These are phyloP conservation scores for Cutaneotrichosporon spelunceum DNA, from an alignment of 1,284 basidiomycete species.

Conservation along the genomic window DNA sequence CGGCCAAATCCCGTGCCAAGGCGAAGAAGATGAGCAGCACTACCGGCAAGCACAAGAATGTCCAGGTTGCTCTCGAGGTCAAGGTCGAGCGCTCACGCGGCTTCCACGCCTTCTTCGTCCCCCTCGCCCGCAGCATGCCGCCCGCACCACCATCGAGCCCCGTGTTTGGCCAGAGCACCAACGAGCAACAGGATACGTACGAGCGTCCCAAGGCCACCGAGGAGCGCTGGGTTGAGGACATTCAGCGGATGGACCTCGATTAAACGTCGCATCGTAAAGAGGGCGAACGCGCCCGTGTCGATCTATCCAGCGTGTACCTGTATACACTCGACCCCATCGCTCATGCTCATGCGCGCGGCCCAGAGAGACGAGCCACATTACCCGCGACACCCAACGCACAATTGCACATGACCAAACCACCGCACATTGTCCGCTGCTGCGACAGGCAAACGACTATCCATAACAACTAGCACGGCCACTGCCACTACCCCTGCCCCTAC, in stretches of 20 bases:
- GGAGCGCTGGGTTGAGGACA: slow-evolving; percentile 45
- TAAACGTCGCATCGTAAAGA: slow-evolving; percentile 6
- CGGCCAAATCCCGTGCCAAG: slow-evolving; percentile 25
- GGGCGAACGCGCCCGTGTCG: background rate
- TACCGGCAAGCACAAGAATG: slow-evolving; percentile 33
- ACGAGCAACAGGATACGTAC: slow-evolving; percentile 5
- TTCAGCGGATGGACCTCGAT: slow-evolving; percentile 40
- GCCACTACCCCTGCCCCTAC: no score
- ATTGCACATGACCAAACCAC: background rate
- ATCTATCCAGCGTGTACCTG: background rate
- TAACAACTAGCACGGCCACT: no score
- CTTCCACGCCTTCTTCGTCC: slow-evolving; percentile 47
- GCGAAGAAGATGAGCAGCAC: slow-evolving; percentile 36
- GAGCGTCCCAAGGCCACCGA: slow-evolving; percentile 16
- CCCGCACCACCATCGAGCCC: slow-evolving; percentile 43
- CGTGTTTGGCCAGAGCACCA: slow-evolving; percentile 26
- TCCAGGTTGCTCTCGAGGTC: slow-evolving; percentile 42
- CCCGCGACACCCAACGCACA: background rate
- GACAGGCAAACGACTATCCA: background rate
- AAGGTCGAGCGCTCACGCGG: slow-evolving; percentile 45
- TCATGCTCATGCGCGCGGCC: background rate
- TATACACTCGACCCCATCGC: background rate
- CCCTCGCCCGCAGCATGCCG: slow-evolving; percentile 35
- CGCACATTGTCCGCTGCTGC: background rate
- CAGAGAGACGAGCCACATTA: background rate